Conservation (phyloP, 2,329 filamentous ascomycete species). For the Alternaria viburni region DNA sequence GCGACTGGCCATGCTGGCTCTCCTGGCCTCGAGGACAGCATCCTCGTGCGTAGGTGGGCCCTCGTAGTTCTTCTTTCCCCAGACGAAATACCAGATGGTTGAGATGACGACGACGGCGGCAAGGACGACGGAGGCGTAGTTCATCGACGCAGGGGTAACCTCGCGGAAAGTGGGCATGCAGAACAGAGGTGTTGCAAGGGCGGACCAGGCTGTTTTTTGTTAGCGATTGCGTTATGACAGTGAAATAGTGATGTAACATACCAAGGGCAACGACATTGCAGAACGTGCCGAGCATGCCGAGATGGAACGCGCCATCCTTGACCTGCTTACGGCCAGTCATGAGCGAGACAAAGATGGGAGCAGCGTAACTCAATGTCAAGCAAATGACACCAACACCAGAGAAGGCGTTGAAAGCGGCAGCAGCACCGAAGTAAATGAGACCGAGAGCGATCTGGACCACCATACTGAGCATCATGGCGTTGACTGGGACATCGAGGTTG, state of each 20-base stretch:
- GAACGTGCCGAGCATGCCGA: slow-evolving; percentile 66
- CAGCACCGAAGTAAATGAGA: slow-evolving; percentile 72
- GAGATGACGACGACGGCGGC: slow-evolving; percentile 68
- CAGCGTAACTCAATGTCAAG: slow-evolving; percentile 71
- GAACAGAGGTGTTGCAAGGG: slow-evolving; percentile 74
- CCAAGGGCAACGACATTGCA: slow-evolving; percentile 69
- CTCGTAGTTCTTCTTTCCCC: slow-evolving; percentile 72
- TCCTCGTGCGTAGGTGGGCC: slow-evolving; percentile 60
- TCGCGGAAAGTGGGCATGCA: slow-evolving; percentile 73
- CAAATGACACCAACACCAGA: slow-evolving; percentile 73
- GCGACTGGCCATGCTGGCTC: slow-evolving; percentile 37
- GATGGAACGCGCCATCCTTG: slow-evolving; percentile 63
- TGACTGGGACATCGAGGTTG: slow-evolving; percentile 69
- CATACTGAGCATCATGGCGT: slow-evolving; percentile 76
- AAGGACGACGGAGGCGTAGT: slow-evolving; percentile 79
- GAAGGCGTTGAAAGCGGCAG: slow-evolving; percentile 75
- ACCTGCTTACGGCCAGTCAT: slow-evolving; percentile 66
- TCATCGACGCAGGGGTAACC: slow-evolving; percentile 66
- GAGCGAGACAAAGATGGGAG: slow-evolving; percentile 70
- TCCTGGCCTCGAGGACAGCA: slow-evolving; percentile 37
- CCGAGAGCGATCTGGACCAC: slow-evolving; percentile 68
- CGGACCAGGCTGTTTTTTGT: slow-evolving; percentile 61
- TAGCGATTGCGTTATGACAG: neutral
- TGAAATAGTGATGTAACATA: slow-evolving; percentile 53
- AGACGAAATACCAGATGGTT: slow-evolving; percentile 70